A percentile compares a stretch with the other conserved stretches of the same genome.
Evolutionary conservation across 2,329 filamentous ascomycete genomes (phyloP).

Genomic region (Gliomastix tumulicola): DNA sequence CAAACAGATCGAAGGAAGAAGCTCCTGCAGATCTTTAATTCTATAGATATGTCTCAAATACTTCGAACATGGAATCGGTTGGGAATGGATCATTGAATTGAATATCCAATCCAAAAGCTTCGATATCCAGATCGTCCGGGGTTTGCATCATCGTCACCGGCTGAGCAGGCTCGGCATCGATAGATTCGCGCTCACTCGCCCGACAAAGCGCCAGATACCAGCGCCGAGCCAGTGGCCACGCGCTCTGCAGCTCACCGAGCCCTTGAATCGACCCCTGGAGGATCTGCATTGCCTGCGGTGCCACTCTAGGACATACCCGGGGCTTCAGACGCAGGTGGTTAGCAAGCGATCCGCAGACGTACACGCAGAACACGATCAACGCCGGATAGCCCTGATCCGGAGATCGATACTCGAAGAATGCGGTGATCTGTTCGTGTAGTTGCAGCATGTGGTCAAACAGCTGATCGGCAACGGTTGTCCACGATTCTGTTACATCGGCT

Average conservation of each 20-base stretch:
- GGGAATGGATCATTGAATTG: background rate
- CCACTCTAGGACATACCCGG: background rate
- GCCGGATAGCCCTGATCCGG: constrained; percentile 22
- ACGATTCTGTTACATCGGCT: constrained; percentile 13
- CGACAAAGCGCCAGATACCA: background rate
- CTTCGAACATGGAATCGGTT: background rate
- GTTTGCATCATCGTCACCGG: no score
- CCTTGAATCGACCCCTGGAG: background rate
- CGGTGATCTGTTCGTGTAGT: constrained; percentile 26
- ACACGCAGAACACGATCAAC: constrained; percentile 30
- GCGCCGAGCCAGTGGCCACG: background rate
- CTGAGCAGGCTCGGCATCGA: no score
- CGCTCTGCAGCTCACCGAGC: background rate
- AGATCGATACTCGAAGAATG: constrained; percentile 17
- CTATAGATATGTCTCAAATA: background rate
- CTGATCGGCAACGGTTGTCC: constrained; percentile 17
- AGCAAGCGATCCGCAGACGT: constrained; percentile 22
- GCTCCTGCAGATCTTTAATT: no score
- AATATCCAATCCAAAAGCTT: background rate
- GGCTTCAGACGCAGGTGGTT: background rate
- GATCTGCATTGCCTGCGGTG: background rate
- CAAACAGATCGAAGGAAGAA: no score
- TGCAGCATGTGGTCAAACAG: constrained; percentile 25
- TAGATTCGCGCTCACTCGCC: background rate
- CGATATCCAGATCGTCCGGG: background rate